Evolutionary conservation across 192 early-diverging fungal genomes (phyloP).

Genomic region (Chytriomyces sp.): DNA sequence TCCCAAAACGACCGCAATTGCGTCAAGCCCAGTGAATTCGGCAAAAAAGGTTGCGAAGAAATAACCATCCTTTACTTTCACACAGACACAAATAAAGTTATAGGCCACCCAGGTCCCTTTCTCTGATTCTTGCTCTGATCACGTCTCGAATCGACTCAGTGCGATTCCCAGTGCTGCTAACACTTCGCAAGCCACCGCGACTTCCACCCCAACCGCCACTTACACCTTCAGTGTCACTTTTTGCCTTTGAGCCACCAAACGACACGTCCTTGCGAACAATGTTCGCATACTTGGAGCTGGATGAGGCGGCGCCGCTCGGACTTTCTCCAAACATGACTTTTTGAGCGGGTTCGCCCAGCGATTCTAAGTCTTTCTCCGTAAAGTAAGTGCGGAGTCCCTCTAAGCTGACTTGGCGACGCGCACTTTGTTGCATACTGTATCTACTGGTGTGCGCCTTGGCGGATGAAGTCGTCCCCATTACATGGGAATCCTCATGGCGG

Average conservation of each 20-base stretch:
- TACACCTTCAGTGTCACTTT: conserved; percentile 25
- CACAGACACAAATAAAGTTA: neutral
- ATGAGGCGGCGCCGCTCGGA: neutral
- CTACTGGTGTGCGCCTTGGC: neutral
- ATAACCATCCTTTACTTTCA: too few relatives aligned
- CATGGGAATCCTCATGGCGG: too few relatives aligned
- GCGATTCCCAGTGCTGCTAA: neutral
- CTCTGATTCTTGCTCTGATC: conserved; percentile 25
- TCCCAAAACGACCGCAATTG: too few relatives aligned
- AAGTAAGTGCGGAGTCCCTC: conserved; percentile 30
- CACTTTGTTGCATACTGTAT: neutral
- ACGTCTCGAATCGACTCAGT: conserved; percentile 26
- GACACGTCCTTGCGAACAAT: neutral
- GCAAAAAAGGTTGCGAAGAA: too few relatives aligned
- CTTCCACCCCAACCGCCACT: neutral
- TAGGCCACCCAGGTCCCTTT: conserved; percentile 12
- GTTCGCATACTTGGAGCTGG: neutral
- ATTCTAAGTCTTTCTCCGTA: conserved; percentile 28
- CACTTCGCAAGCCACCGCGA: neutral
- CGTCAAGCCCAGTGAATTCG: too few relatives aligned
- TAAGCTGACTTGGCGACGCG: neutral
- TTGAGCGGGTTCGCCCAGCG: conserved; percentile 10
- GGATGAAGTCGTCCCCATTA: too few relatives aligned
- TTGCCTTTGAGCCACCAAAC: conserved; percentile 2
- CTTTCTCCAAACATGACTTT: conserved; percentile 16